Base-by-base conservation (phyloP, 345 rosid species). In the Lumnitzera littorea region DNA sequence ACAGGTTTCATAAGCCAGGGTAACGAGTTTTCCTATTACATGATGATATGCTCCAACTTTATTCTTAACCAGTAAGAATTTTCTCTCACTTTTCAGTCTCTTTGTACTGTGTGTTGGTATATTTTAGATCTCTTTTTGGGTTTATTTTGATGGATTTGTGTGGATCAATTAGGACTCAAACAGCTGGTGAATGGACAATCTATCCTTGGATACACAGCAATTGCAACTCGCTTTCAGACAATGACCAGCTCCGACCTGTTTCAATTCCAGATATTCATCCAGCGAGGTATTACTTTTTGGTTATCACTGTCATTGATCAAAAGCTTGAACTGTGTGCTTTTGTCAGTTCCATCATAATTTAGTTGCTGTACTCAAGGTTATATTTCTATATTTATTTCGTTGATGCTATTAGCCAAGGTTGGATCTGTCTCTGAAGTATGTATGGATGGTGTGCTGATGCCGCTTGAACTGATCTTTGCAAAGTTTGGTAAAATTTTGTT, bases 41-140 rank as follows among this genome's bases (percentile, higher is more conserved):
- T 94, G 97, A 94, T 94, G 97, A 94, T 94, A 68, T 94, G 96
- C 84, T 94, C 99, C 8, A 90, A 95, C 79, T 94, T 94, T 69
- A 80, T 94, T 80, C 92, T 94, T 66, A 94, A 94, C 64, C 76
- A 80, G 97, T 90, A 83, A 87, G 95, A 66, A 15, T 65, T 58
- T 62, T 24, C 15, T 23, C 9, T 11, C 20, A 17, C 29, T 23
- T 1, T 53, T 24, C 11, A 14, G 24, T 53, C 29, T 53, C 24
- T 31, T 53, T 15, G 10, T 50, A 14, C 20, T 1, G 52, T 3
- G 24, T 17, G 55, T 9, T 2, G 24, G 7, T 52, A 58, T 67
- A 53, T 60, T 61, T 36, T 36, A 9, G 7, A 36, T 36, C 43
- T 36, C 43, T 36, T 36, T 36, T 36, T 36, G 43, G 43, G 43